Conservation (phyloP, 192 early-diverging fungal species). For the Paraglomus occultum region DNA sequence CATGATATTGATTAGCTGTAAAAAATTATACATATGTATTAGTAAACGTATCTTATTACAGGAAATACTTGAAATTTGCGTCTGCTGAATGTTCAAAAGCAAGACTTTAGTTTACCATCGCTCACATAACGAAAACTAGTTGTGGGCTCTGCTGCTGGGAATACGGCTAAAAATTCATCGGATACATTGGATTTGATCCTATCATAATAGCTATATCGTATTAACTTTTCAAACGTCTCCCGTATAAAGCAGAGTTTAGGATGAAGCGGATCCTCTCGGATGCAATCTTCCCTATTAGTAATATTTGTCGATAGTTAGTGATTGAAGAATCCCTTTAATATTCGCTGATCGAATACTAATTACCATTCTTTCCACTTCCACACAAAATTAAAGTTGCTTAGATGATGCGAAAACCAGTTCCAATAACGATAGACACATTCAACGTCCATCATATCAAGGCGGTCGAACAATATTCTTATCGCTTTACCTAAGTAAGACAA, state of each 20-base stretch:
- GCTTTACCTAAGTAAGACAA: conserved; percentile 40
- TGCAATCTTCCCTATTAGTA: conserved; percentile 48
- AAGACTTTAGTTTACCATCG: conserved; percentile 35
- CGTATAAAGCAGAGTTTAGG: conserved; percentile 73
- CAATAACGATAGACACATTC: conserved; percentile 81
- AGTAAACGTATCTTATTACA: not conserved
- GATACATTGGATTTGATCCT: conserved; percentile 79
- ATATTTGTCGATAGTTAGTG: not conserved
- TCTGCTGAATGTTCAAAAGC: not conserved
- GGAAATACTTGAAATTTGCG: not conserved
- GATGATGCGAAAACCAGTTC: conserved; percentile 88
- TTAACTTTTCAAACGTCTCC: conserved; percentile 83
- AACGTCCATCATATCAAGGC: conserved; percentile 76
- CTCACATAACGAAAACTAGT: conserved; percentile 72
- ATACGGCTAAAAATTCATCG: conserved; percentile 53
- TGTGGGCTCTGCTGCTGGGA: conserved; percentile 63
- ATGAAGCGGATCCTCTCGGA: conserved; percentile 50
- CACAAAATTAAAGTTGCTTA: conserved; percentile 89
- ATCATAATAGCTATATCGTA: conserved; percentile 89
- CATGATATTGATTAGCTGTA: conserved; percentile 42
- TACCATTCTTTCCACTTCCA: conserved; percentile 91
- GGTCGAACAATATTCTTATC: conserved; percentile 59
- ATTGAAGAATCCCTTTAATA: not conserved
- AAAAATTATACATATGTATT: not conserved
- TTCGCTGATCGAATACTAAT: not conserved